Evolutionary conservation across 2,329 filamentous ascomycete genomes (phyloP).

Genomic region (Venturia effusa): DNA sequence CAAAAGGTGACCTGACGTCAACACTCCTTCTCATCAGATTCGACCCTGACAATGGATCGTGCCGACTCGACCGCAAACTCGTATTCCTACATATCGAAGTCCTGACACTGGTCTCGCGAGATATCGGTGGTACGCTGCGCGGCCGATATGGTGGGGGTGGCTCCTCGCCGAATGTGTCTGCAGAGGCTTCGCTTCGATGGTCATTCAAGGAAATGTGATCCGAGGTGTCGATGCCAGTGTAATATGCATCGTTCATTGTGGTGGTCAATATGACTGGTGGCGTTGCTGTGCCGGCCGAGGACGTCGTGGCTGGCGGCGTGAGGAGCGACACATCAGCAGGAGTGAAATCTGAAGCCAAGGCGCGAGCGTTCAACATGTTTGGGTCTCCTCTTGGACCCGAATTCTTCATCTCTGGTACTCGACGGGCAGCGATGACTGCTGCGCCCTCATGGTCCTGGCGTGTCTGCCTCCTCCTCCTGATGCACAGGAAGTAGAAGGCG

Average conservation of each 20-base stretch:
- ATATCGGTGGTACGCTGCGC: slow-evolving; percentile 21
- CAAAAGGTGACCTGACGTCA: slow-evolving; percentile 22
- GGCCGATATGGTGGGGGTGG: slow-evolving; percentile 28
- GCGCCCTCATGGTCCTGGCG: neutral
- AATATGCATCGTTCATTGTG: slow-evolving; percentile 18
- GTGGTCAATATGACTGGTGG: slow-evolving; percentile 10
- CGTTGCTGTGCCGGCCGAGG: neutral
- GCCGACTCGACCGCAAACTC: neutral
- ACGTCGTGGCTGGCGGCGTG: neutral
- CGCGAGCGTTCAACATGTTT: neutral
- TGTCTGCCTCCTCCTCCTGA: neutral
- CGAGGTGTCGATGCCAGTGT: slow-evolving; percentile 28
- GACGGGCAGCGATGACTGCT: neutral
- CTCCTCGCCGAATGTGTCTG: slow-evolving; percentile 23
- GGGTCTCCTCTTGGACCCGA: neutral
- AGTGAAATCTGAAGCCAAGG: neutral
- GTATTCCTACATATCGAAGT: slow-evolving; percentile 9
- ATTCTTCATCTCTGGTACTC: slow-evolving; percentile 4
- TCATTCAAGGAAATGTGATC: slow-evolving; percentile 23
- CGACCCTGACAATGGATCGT: slow-evolving; percentile 11
- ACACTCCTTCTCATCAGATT: slow-evolving; percentile 7
- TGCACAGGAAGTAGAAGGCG: neutral
- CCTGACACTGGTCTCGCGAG: slow-evolving; percentile 24
- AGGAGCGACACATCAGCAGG: neutral
- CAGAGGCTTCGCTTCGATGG: slow-evolving; percentile 16